phyloP scores from a whole-genome alignment of 1,284 basidiomycete species.

The Ceratobasidium sp. region DNA sequence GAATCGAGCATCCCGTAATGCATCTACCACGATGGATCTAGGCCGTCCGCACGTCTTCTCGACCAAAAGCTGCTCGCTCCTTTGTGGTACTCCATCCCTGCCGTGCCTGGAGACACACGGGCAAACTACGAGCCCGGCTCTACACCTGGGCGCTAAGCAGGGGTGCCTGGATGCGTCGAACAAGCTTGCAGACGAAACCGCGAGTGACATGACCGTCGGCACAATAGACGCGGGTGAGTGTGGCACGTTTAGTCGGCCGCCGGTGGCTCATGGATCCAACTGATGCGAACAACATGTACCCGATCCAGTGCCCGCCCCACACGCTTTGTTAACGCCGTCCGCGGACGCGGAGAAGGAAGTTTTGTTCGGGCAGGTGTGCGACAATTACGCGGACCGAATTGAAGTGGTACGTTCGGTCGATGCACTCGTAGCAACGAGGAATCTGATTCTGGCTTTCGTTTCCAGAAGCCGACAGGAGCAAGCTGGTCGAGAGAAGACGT shows the following conservation, averaged over 20 bases:
- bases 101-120: constrained; percentile 1
- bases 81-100: not conserved
- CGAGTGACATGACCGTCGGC: not conserved
- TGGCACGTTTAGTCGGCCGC: constrained; percentile 8
- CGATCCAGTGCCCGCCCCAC: not conserved
- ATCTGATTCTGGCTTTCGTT: not conserved
- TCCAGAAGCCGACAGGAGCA: not conserved
- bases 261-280: constrained; percentile 8
- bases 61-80: not conserved
- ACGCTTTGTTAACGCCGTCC: not conserved
- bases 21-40: not conserved
- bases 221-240: constrained; percentile 10
- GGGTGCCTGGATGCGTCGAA: constrained; percentile 21
- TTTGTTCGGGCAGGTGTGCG: not conserved
- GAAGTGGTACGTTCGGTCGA: not conserved
- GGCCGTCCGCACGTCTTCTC: not conserved
- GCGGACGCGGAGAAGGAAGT: not conserved
- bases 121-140: not conserved
- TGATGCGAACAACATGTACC: constrained; percentile 12
- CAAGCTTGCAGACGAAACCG: not conserved
- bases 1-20: not conserved
- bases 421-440: not conserved
- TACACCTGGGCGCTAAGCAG: not conserved
- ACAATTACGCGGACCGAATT: constrained; percentile 18
- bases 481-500: not conserved